These are phyloP conservation scores for Clarireedia sp. DNA, from an alignment of 2,329 filamentous ascomycete genomes.

Conservation along the genomic window DNA sequence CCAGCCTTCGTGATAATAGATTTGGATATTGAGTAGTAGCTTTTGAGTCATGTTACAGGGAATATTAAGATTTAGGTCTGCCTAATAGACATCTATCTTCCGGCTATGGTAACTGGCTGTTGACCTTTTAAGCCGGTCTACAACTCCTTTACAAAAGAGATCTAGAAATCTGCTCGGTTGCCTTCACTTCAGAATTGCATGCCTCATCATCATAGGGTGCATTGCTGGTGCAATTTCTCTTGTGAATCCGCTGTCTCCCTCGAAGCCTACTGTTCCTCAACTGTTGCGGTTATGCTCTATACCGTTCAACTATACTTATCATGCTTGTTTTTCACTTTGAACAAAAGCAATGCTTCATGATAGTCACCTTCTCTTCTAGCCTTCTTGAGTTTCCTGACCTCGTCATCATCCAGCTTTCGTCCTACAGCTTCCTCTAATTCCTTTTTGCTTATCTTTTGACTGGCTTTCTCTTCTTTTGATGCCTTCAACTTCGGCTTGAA, in stretches of 20 bases:
- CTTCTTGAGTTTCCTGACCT: constrained; percentile 75
- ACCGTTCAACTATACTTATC: constrained; percentile 61
- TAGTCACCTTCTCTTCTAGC: constrained; percentile 82
- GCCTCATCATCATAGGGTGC: no score
- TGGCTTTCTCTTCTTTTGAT: constrained; percentile 73
- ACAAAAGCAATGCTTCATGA: constrained; percentile 75
- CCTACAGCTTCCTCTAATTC: constrained; percentile 80
- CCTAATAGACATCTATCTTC: no score
- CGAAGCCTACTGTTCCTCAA: not conserved
- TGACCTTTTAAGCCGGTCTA: no score
- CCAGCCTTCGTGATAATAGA: no score
- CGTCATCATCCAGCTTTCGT: constrained; percentile 69
- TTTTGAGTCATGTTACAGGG: no score
- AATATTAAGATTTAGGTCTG: no score
- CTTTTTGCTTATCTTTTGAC: constrained; percentile 75
- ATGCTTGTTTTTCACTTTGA: constrained; percentile 89
- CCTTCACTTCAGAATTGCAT: no score
- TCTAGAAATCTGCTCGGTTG: no score
- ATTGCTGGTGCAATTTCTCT: not conserved
- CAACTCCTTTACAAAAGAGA: no score
- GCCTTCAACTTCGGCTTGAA: constrained; percentile 82
- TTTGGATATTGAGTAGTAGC: no score
- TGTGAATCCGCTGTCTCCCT: not conserved
- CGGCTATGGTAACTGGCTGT: no score
- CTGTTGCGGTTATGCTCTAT: not conserved